Conservation (phyloP, 306 rosid species). For the Erythrophleum fordii region DNA sequence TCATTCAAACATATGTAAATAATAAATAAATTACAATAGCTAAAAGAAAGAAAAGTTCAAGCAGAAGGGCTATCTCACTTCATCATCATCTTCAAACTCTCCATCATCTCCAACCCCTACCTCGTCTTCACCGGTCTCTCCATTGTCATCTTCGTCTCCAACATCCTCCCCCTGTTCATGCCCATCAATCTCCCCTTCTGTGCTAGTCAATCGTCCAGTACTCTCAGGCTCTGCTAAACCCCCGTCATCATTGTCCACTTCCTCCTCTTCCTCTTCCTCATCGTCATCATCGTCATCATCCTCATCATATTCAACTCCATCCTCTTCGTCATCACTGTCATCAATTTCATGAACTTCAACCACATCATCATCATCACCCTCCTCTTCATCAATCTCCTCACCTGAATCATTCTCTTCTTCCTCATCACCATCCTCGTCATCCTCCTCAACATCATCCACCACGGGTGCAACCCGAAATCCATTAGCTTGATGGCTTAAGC, state of each 20-base stretch:
- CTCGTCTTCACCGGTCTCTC: conserved; percentile 88
- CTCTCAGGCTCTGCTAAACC: conserved; percentile 67
- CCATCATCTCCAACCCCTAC: conserved; percentile 63
- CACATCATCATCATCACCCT: conserved; percentile 79
- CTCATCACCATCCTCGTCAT: conserved; percentile 61
- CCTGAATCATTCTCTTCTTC: conserved; percentile 75
- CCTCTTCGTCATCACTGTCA: conserved; percentile 72
- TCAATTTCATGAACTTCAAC: conserved; percentile 74
- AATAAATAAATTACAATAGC: conserved; percentile 3
- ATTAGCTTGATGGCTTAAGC: conserved; percentile 54
- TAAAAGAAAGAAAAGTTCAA: neutral
- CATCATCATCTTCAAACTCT: conserved; percentile 79
- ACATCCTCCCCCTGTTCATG: conserved; percentile 95
- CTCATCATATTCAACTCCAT: conserved; percentile 73
- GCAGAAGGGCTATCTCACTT: conserved; percentile 62
- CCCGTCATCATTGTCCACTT: conserved; percentile 86
- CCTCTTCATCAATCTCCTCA: conserved; percentile 89
- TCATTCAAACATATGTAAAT: neutral
- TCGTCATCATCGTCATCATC: conserved; percentile 60
- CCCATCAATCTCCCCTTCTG: conserved; percentile 93
- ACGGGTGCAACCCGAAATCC: conserved; percentile 71
- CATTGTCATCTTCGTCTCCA: conserved; percentile 80
- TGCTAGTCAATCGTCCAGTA: conserved; percentile 63
- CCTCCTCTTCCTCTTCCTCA: conserved; percentile 77
- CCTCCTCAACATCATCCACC: conserved; percentile 51